Conservation (phyloP, 495 filamentous ascomycete species). For the Neurospora sp. region DNA sequence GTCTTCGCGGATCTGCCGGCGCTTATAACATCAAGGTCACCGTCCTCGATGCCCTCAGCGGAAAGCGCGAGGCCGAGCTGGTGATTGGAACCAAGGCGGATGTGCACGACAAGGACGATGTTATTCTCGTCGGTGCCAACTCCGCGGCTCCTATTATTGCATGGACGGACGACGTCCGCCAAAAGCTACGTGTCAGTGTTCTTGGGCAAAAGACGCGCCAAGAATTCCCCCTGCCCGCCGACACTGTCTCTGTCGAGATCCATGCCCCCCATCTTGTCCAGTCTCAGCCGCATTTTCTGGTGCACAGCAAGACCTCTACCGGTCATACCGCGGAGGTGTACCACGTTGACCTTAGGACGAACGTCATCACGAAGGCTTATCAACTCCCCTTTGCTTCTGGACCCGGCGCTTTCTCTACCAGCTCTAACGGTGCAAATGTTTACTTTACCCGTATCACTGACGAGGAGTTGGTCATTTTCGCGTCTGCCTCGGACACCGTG, state of each 20-base stretch:
- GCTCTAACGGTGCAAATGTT: constrained; percentile 65
- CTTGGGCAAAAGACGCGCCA: constrained; percentile 60
- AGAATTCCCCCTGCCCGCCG: constrained; percentile 43
- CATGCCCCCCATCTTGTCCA: constrained; percentile 63
- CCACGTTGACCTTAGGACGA: constrained; percentile 63
- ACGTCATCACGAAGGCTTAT: constrained; percentile 60
- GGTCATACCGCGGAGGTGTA: constrained; percentile 79
- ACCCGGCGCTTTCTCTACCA: constrained; percentile 66
- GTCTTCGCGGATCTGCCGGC: constrained; percentile 55
- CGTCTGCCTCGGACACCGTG: constrained; percentile 65
- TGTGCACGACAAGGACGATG: constrained; percentile 51
- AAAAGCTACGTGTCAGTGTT: constrained; percentile 67
- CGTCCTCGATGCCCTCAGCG: constrained; percentile 58
- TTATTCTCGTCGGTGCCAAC: constrained; percentile 75
- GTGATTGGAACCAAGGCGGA: constrained; percentile 63
- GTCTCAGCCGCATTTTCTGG: constrained; percentile 68
- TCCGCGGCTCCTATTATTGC: constrained; percentile 72
- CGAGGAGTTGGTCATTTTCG: constrained; percentile 59
- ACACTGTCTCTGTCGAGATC: constrained; percentile 55
- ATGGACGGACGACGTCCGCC: constrained; percentile 64
- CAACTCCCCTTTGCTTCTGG: constrained; percentile 58
- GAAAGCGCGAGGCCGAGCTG: constrained; percentile 54
- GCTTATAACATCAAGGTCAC: constrained; percentile 67
- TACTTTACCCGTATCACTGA: constrained; percentile 77
- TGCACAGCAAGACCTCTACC: constrained; percentile 63